Conservation (phyloP, 2,329 filamentous ascomycete genomes). For the Epichloe gansuensis region DNA sequence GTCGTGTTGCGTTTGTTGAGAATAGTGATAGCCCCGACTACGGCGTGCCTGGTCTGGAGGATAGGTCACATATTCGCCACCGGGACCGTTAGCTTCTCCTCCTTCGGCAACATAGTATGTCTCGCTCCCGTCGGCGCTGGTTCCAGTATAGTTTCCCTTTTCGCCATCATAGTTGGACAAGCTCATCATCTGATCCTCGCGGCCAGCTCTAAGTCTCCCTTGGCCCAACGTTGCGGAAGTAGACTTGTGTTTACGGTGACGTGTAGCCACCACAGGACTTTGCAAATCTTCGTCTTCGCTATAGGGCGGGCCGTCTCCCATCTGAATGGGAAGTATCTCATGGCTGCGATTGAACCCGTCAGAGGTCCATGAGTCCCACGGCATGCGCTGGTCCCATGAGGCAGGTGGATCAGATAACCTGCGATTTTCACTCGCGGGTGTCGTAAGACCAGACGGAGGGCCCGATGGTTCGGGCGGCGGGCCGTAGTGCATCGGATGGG, state of each 20-base stretch:
- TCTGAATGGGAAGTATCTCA: slow-evolving; percentile 70
- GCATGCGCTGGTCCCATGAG: slow-evolving; percentile 59
- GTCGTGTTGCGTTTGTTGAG: slow-evolving; percentile 33
- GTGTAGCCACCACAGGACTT: slow-evolving; percentile 75
- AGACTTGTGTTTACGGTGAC: slow-evolving; percentile 78
- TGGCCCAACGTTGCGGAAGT: slow-evolving; percentile 37
- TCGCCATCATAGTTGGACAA: slow-evolving; percentile 44
- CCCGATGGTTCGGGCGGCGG: slow-evolving; percentile 63
- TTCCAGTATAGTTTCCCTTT: slow-evolving; percentile 54
- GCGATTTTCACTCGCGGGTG: slow-evolving; percentile 67
- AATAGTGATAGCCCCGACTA: slow-evolving; percentile 32
- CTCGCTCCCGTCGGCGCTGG: slow-evolving; percentile 58
- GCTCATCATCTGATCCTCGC: slow-evolving; percentile 31
- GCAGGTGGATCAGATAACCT: slow-evolving; percentile 73
- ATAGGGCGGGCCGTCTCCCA: slow-evolving; percentile 81
- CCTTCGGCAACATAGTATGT: slow-evolving; percentile 62
- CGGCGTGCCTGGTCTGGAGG: slow-evolving; percentile 51
- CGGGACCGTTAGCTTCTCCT: slow-evolving; percentile 60
- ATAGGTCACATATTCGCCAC: slow-evolving; percentile 73
- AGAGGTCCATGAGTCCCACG: slow-evolving; percentile 44
- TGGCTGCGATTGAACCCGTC: slow-evolving; percentile 48
- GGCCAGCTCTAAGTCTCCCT: slow-evolving; percentile 33
- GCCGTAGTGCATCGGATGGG: slow-evolving; percentile 86
- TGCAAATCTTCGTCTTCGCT: slow-evolving; percentile 93
- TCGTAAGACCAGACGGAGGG: slow-evolving; percentile 69